Evolutionary conservation across 2,329 filamentous ascomycete genomes (phyloP), one percentile per base, ranked within the genome.

Genomic region (Aspergillus eucalypticola): DNA sequence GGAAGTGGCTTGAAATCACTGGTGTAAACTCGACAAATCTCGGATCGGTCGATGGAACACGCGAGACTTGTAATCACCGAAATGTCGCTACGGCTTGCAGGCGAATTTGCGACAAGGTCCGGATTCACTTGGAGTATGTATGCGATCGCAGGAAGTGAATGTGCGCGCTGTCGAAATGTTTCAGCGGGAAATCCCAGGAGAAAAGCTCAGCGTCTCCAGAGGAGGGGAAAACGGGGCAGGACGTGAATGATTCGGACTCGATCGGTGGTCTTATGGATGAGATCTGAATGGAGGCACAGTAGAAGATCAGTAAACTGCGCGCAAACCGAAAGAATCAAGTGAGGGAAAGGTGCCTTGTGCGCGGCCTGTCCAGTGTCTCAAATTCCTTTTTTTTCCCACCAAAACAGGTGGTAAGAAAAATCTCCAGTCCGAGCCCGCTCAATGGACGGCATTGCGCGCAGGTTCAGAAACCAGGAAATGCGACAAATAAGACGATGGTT

Each of bases 61-160:
- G 23, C 32, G 23, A 42, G 35, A 42, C 41, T 54, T 41, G 5
- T 27, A 19, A n/a, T 23, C 39, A 42, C 41, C 27, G 3, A 38
- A 19, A 41, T 55, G 23, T 55, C 53, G 53, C 53, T 41, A 55
- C 53, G 39, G 19, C 39, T 55, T 23, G 41, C 39, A 27, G 27
- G 39, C 32, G 11, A 21, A 25, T 23, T 25, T 32, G 53, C 53
- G 42, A 55, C 23, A 25, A 42, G 19, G 11, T 23, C 41, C 53
- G 19, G 32, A 55, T 27, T 55, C 53, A 32, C 39, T 41, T 35
- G 29, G 21, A 25, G 38, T n/a, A 21, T 46, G 25, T 27, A 25
- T 32, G 53, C 39, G 53, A 11, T 19, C 42, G 39, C 53, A 44
- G 27, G n/a, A 42, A 17, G 38, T 23, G 23, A 46, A 44, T 29